Base-by-base conservation (phyloP, 805 yeast genomes). In the Priceomyces fermenticarens region DNA sequence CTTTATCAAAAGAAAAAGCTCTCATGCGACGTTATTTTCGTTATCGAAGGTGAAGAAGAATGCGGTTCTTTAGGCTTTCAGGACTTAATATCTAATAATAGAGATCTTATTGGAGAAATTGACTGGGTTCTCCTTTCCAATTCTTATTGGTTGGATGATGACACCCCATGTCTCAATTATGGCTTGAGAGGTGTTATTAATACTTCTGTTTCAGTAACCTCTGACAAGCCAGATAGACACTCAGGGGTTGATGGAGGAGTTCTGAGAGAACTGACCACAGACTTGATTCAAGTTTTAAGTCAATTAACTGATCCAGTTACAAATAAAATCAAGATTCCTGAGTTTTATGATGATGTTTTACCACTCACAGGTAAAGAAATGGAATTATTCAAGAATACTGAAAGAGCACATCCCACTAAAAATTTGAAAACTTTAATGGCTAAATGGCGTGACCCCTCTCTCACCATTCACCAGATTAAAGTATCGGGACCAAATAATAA, bases 241-340 rank as follows among this genome's bases (percentile, higher is more conserved):
- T 88, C 97, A 0, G 99, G 99, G 46, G 93, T 93, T 8, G 95
- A 89, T 63, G 99, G 99, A 38, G 98, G 98, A 44, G 82, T 85
- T 7, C 77, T 80, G 45, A 74, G 85, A 42, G 99, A 91, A 53
- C 97, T 99, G 2, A 82, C 95, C 0, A 78, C 87, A 66, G 98
- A 91, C 56, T 62, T 91, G 60, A 75, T 90, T 31, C 84, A 82
- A 39, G 54, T 91, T 12, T 63, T 90, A 15, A 76, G 91, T 2
- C 75, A 78, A 39, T 66, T 91, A 40, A 77, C 81, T 29, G 80
- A 78, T 39, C 58, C 58, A 1, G 42, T 43, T 14, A 52, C 60
- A 9, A 69, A 72, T 25, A 43, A 48, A 15, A 64, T 72, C 27
- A 83, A 85, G 5, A 71, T 90, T 5, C 93, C 95, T 0, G 75